Evolutionary conservation across 257 asterid genomes (phyloP), one percentile per base, ranked within the genome.

Genomic region (Scutellaria baicalensis): DNA sequence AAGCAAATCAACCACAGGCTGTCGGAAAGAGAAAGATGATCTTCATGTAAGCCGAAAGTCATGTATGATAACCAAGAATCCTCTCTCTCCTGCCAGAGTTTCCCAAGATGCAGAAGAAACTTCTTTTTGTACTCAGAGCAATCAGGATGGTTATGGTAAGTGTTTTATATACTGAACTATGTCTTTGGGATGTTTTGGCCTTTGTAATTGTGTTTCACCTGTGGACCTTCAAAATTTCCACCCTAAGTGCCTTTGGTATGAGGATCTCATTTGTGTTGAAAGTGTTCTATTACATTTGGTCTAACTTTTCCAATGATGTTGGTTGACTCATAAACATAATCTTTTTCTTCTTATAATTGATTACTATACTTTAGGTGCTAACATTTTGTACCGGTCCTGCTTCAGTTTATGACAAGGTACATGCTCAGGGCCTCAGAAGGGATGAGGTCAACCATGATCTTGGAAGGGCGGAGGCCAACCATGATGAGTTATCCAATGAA

Each of bases 21-120:
- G 87, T 83, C 49, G 77, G 10, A 83, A 83, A 76, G 98, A 79
- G 79, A 88, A 84, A 69, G 75, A 79, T 70, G 85, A 89, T 79
- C 95, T 93, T 70, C 87, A 79, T 31, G 84, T 89, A 50, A 83
- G 96, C 84, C 86, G 79, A 69, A 86, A 83, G 78, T 93, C 98
- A 47, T 76, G 77, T 66, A 66, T 83, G 81, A 90, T 93, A 75
- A 79, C 88, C 80, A 90, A 93, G 84, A 74, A 62, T 68, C 77
- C 95, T 83, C 92, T 81, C 78, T 88, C 92, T 66, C 79, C n/a
- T 71, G 79, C 79, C 60, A 83, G 71, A 71, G 71, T 75, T 71
- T 69, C 77, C 80, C 87, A 85, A 50, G 75, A 75, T 72, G 78
- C 76, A 0, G 89, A 83, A 72, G 83, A 77, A 69, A 45, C 51